Conservation (phyloP, 2,329 filamentous ascomycete genomes). For the Talaromyces sp. region DNA sequence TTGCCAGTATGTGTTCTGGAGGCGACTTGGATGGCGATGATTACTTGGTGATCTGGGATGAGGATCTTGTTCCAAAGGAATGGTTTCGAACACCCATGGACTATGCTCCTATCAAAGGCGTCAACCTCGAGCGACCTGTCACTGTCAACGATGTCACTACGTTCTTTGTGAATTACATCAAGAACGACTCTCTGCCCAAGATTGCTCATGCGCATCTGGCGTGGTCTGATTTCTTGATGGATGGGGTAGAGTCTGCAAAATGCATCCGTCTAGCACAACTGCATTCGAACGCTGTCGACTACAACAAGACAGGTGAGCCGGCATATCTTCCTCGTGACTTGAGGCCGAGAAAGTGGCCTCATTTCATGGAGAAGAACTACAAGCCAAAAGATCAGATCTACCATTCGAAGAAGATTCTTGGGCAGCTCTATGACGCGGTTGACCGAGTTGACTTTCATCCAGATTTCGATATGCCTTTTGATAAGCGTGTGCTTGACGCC, state of each 20-base stretch:
- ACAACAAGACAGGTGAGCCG: conserved; percentile 80
- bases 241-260: conserved; percentile 63
- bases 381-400: conserved; percentile 54
- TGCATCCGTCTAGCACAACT: conserved; percentile 75
- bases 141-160: conserved; percentile 68
- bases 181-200: conserved; percentile 73
- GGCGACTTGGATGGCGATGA: conserved; percentile 96
- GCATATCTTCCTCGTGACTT: conserved; percentile 64
- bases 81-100: conserved; percentile 78
- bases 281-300: conserved; percentile 91
- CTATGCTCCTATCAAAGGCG: conserved; percentile 59
- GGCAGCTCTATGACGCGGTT: conserved; percentile 77
- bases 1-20: conserved; percentile 92
- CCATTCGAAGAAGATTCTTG: conserved; percentile 67
- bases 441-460: conserved; percentile 66
- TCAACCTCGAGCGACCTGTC: conserved; percentile 59
- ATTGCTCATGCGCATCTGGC: conserved; percentile 84
- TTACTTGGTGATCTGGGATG: conserved; percentile 91
- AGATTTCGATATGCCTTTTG: conserved; percentile 69
- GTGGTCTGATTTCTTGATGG: conserved; percentile 60
- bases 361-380: conserved; percentile 76
- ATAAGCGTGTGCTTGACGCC: conserved; percentile 64
- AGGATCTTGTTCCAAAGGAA: conserved; percentile 62
- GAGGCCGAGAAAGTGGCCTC: conserved; percentile 66
- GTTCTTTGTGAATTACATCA: conserved; percentile 92